Base-by-base conservation (phyloP, 352 stramenopile species). In the Phytophthora meadii region DNA sequence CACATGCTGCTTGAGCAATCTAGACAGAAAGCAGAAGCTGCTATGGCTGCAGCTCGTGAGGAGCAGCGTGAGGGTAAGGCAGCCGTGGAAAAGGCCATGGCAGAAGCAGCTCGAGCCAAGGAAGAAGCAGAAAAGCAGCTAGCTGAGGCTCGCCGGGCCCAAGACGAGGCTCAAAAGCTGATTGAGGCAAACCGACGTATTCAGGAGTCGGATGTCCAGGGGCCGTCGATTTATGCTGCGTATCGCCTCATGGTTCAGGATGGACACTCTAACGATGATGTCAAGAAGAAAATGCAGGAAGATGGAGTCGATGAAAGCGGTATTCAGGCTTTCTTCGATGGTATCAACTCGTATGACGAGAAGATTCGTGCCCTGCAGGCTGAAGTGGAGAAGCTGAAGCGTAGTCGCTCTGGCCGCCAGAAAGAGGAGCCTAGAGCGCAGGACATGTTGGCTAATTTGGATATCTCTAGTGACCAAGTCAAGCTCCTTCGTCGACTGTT, bases 121-220 rank as follows among this genome's bases (percentile, higher is more conserved):
- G 81, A 93, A 61, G 84, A 93, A 60, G 87, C 87, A 19, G 87
- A 95, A 40, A 83, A 72, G n/a, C 87, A 95, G 54, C 81, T 86
- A 27, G 84, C 81, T 9, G 87, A 95, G 65, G 87, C 87, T 5
- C 76, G 74, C 40, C 78, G 84, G 27, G 86, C 86, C 6, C 84
- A 93, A 42, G 87, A 91, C 58, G 87, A 95, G 56, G 87, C 87
- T 19, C 74, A 86, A 54, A 88, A 91, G 61, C 61, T 95, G 45
- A 95, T 95, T 74, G 87, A 93, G 63, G 87, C 87, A 40, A 95
- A 95, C 65, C 80, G 80, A 15, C 83, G 84, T 40, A 95, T 95
- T 51, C 87, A 95, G 58, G 82, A 93, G 44, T 78, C 70, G 9
- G 70, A 78, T 61, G 65, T 78, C 14, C 70, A 78, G 34, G 65